Base-by-base conservation (phyloP, 1,284 basidiomycete genomes). In the Irpex rosettiformis region DNA sequence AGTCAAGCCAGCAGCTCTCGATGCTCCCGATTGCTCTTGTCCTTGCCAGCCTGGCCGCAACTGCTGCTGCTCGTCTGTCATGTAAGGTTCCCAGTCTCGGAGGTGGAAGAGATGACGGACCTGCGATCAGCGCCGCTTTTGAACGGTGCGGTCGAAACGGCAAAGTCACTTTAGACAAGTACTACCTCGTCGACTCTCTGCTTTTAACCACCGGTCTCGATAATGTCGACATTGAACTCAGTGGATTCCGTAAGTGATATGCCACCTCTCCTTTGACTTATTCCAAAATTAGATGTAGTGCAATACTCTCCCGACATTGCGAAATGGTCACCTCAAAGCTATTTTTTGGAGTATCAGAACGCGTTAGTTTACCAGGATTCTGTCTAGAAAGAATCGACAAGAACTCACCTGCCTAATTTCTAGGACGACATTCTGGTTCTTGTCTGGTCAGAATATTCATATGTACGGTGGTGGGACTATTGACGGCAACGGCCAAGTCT, bases 371-470 rank as follows among this genome's bases (percentile, higher is more conserved):
- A 10, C 21, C 6, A 2, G 21, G 18, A 33, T 21, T 10, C 3
- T 3, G 40, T 24, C 30, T n/a, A 33, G 27, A 13, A 10, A n/a
- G 30, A 22, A 11, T 33, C 33, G 10, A 37, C 10, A 37, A 6
- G 2, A 37, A 45, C 40, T 42, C n/a, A 37, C 6, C 51, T 16
- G 18, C 18, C 16, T 28, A 62, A 60, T 62, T 56, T 55, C 67
- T 33, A 75, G 74, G 16, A 78, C 78, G 4, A 79, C 79, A 0
- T 76, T 72, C 62, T 81, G 77, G 78, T 75, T 79, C 63, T 70
- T 81, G 22, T 75, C 73, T 1, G 80, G 80, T 0, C 66, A 73
- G 28, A 75, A 78, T 57, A 69, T 81, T 55, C 74, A 77, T 59
- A 65, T 81, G 52, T 75, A 77, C 59, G 76, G 77, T 30, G 75